Evolutionary conservation across 441 rosid species (phyloP), one percentile per base, ranked within the genome.

Genomic region (Populus trichocarpa): DNA sequence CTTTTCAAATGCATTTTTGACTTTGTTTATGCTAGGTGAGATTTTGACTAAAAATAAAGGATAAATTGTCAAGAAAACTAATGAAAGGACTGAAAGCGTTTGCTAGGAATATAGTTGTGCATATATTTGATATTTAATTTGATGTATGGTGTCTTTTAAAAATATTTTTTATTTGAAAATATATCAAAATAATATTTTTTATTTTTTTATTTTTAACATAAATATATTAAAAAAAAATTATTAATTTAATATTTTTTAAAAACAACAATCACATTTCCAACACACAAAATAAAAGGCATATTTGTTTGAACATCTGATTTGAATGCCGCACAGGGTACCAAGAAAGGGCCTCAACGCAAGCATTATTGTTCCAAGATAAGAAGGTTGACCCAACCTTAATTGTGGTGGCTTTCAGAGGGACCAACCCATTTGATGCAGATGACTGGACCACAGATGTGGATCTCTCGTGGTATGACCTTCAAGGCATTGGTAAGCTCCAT

Each of bases 341-440:
- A 46, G 73, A 82, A 69, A 73, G 46, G 22, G 69, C 3, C 12
- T 85, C 92, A 22, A 93, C 98, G 2, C 89, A 90, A 38, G 95
- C 89, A 20, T 84, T 91, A 81, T 78, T 91, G 25, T 61, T 91
- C 33, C 81, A 83, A 35, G 94, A 93, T 81, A 83, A 81, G 40
- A 80, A 26, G 30, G 38, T 82, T 22, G 80, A 87, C 75, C 88
- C 93, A 0, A 87, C 86, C 82, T 74, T 85, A 28, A 84, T 90
- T 9, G 81, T 87, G 30, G 88, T 92, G 10, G 89, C 91, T 80
- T 96, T 96, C 69, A 83, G 92, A 84, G 99, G 98, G 72, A 96
- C 99, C 8, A 71, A 77, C n/a, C 95, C 97, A 23, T 92, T 92
- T 10, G 81, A 87, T 22, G 85, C 94, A 4, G 73, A 88, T 26